Percentiles rank a stretch among this genome's conserved stretches.
These are phyloP conservation scores for Polygonum maritimum DNA, from an alignment of 148 eudicot genomes.

Conservation along the genomic window DNA sequence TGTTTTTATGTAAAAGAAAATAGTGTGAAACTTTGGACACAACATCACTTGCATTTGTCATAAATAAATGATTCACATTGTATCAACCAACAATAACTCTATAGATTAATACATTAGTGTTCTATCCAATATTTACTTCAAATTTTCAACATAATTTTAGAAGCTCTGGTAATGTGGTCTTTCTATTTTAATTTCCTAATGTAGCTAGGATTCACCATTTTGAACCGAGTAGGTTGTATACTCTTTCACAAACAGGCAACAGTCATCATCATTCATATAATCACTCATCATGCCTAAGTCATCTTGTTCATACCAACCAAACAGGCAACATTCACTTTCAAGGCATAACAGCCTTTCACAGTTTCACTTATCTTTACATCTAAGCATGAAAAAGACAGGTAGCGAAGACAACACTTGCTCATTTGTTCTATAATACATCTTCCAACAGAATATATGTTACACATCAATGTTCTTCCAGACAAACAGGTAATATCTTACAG, in stretches of 20 bases:
- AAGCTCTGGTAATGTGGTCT: too few relatives aligned
- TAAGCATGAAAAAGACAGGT: background rate
- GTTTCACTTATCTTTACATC: background rate
- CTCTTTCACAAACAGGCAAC: too few relatives aligned
- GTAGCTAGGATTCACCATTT: too few relatives aligned
- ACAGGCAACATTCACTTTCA: background rate
- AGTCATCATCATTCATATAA: background rate
- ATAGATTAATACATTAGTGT: too few relatives aligned
- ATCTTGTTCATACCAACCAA: background rate
- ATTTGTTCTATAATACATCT: background rate
- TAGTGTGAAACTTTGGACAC: too few relatives aligned
- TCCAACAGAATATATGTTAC: background rate
- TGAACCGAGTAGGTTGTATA: too few relatives aligned
- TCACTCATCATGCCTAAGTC: background rate
- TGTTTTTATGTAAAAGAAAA: background rate
- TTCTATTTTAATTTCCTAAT: too few relatives aligned
- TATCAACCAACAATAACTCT: too few relatives aligned
- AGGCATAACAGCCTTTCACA: background rate
- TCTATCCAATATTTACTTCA: too few relatives aligned
- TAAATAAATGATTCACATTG: too few relatives aligned
- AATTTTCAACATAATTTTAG: too few relatives aligned
- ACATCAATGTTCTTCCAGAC: background rate
- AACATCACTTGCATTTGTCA: too few relatives aligned
- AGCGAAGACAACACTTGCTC: background rate
- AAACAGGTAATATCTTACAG: background rate